Conservation (phyloP, 805 yeast species). For the Spathaspora hagerdaliae region DNA sequence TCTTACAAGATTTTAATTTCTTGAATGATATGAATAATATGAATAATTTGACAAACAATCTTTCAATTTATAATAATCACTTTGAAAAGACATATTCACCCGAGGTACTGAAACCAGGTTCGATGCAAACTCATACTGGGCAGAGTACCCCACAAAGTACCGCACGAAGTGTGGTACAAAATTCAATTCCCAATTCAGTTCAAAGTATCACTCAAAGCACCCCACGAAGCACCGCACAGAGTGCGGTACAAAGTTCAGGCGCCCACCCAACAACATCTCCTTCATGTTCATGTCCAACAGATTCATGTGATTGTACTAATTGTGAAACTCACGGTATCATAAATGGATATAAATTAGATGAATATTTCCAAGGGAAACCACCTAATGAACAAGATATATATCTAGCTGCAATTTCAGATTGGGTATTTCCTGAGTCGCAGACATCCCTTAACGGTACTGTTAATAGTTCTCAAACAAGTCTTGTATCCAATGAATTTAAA, state of each 20-base stretch:
- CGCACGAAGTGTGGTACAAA: background rate
- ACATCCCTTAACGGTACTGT: background rate
- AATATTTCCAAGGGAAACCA: slow-evolving; percentile 10
- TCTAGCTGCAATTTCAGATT: background rate
- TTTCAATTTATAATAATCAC: background rate
- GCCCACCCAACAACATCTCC: background rate
- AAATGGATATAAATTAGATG: slow-evolving; percentile 39
- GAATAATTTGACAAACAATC: background rate
- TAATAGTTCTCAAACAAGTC: background rate
- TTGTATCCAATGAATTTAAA: background rate
- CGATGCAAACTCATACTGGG: too few species aligned
- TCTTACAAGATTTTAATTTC: background rate
- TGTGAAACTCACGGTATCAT: slow-evolving; percentile 45
- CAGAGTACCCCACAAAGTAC: background rate
- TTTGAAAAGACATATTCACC: too few species aligned
- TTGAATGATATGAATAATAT: too few species aligned
- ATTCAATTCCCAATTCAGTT: background rate
- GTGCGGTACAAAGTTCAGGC: background rate
- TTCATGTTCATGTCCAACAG: slow-evolving; percentile 22
- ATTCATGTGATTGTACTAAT: slow-evolving; percentile 34
- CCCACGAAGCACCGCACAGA: background rate
- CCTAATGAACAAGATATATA: background rate
- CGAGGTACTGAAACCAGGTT: too few species aligned
- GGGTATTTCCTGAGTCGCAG: background rate
- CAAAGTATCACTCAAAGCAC: background rate